A percentile compares a stretch with the other conserved stretches of the same genome.
phyloP scores from a whole-genome alignment of 2,329 filamentous ascomycete species.

The Pseudogymnoascus sp. region DNA sequence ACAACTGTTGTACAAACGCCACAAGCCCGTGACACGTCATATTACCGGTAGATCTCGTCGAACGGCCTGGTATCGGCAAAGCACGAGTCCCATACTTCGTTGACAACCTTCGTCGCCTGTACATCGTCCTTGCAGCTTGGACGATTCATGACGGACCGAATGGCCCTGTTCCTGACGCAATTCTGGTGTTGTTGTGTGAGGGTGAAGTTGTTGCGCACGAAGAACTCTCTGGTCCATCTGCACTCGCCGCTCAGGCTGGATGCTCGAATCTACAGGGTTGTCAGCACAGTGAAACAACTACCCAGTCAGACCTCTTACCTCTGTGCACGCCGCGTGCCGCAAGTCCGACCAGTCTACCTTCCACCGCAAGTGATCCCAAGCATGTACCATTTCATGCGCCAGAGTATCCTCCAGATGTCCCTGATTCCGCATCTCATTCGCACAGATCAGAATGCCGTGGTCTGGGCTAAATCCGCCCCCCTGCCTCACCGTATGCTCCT shows the following conservation, averaged over 20 bases:
- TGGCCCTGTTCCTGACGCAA: constrained; percentile 76
- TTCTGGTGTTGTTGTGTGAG: constrained; percentile 89
- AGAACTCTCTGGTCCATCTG: constrained; percentile 78
- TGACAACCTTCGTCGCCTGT: constrained; percentile 80
- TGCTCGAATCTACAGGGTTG: constrained; percentile 65
- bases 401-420: constrained; percentile 88
- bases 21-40: background rate
- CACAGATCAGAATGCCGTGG: constrained; percentile 84
- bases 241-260: constrained; percentile 92
- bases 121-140: constrained; percentile 77
- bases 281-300: background rate
- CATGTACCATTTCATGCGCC: constrained; percentile 96
- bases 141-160: constrained; percentile 68
- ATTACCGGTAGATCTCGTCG: constrained; percentile 84
- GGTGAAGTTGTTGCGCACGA: constrained; percentile 76
- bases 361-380: constrained; percentile 86
- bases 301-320: constrained; percentile 47
- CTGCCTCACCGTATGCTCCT: constrained; percentile 45
- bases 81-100: constrained; percentile 98
- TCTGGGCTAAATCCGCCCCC: constrained; percentile 78
- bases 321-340: constrained; percentile 85
- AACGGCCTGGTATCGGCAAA: constrained; percentile 92
- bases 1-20: background rate
- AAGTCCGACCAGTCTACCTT: constrained; percentile 78
- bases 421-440: constrained; percentile 75